These are phyloP conservation scores for Arthroderma sp. DNA, from an alignment of 2,329 filamentous ascomycete genomes.

Conservation along the genomic window DNA sequence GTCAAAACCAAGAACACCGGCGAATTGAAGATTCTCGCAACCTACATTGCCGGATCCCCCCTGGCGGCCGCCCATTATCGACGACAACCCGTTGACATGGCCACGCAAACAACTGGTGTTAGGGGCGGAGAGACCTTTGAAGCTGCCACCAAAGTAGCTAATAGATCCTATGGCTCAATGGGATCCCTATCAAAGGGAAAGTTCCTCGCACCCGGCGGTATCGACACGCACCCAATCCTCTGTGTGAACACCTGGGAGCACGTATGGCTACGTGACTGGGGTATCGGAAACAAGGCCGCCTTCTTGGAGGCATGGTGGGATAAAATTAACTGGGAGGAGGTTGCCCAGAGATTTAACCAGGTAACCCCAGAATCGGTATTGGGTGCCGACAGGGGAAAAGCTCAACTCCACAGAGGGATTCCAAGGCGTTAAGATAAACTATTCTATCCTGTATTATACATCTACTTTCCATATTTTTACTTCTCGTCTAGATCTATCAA, in stretches of 20 bases:
- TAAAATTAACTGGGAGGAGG: slow-evolving; percentile 68
- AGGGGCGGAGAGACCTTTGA: slow-evolving; percentile 11
- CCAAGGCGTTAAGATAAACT: not conserved
- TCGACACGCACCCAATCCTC: slow-evolving; percentile 59
- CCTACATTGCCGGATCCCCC: slow-evolving; percentile 83
- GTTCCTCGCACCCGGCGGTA: slow-evolving; percentile 26
- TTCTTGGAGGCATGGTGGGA: slow-evolving; percentile 81
- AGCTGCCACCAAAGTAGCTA: slow-evolving; percentile 8
- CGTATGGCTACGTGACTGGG: slow-evolving; percentile 75
- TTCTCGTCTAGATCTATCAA: not conserved
- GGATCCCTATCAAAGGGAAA: slow-evolving; percentile 15
- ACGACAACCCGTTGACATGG: slow-evolving; percentile 41
- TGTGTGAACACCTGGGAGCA: slow-evolving; percentile 97
- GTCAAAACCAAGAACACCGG: slow-evolving; percentile 45
- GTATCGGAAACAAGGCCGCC: slow-evolving; percentile 56
- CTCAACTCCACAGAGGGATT: not conserved
- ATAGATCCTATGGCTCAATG: slow-evolving; percentile 13
- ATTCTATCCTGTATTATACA: slow-evolving; percentile 4
- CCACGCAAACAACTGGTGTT: slow-evolving; percentile 23
- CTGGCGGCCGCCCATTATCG: slow-evolving; percentile 77
- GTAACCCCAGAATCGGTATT: slow-evolving; percentile 4
- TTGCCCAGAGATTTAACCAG: slow-evolving; percentile 35
- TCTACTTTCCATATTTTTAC: not conserved
- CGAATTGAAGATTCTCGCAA: slow-evolving; percentile 58
- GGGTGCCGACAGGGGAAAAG: not conserved